Evolutionary conservation across 1,284 basidiomycete species (phyloP).

Genomic region (Trichosporon asahii): DNA sequence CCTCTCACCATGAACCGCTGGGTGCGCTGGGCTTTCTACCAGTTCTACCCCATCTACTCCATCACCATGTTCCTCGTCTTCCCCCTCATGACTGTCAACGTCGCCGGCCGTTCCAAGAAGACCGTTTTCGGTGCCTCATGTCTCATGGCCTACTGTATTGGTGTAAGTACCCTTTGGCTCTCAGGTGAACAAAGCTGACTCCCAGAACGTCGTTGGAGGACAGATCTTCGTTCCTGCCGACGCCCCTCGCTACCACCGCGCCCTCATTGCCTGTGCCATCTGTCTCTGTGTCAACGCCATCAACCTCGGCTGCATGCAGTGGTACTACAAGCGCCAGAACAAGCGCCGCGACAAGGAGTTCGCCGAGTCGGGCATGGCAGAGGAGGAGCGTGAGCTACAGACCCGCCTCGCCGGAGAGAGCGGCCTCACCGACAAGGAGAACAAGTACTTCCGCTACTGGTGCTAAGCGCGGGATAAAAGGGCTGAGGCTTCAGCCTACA

Average conservation of each 20-base stretch:
- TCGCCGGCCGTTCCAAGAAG: slow-evolving; percentile 26
- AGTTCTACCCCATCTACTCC: slow-evolving; percentile 19
- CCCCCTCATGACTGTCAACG: slow-evolving; percentile 21
- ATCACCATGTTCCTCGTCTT: slow-evolving; percentile 26
- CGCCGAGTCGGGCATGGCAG: slow-evolving; percentile 23
- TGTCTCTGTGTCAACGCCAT: slow-evolving; percentile 18
- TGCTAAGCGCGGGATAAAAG: background rate
- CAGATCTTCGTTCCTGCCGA: slow-evolving; percentile 28
- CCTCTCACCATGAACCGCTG: slow-evolving; percentile 19
- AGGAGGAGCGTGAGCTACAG: slow-evolving; percentile 30
- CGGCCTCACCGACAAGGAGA: slow-evolving; percentile 31
- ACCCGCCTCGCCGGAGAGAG: slow-evolving; percentile 33
- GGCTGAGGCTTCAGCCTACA: background rate
- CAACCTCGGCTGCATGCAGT: slow-evolving; percentile 26
- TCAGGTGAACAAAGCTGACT: background rate
- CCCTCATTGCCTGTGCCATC: slow-evolving; percentile 26
- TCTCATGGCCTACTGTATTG: slow-evolving; percentile 31
- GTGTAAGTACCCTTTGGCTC: background rate
- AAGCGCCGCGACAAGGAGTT: slow-evolving; percentile 26
- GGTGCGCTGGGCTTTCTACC: slow-evolving; percentile 28
- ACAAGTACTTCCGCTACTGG: background rate
- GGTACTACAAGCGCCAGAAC: slow-evolving; percentile 31
- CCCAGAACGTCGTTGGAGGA: slow-evolving; percentile 28
- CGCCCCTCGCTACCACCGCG: slow-evolving; percentile 28
- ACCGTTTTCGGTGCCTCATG: slow-evolving; percentile 24